A percentile compares a stretch with the other conserved stretches of the same genome.
phyloP scores from a whole-genome alignment of 805 yeast species.

The Metschnikowia borealis region DNA sequence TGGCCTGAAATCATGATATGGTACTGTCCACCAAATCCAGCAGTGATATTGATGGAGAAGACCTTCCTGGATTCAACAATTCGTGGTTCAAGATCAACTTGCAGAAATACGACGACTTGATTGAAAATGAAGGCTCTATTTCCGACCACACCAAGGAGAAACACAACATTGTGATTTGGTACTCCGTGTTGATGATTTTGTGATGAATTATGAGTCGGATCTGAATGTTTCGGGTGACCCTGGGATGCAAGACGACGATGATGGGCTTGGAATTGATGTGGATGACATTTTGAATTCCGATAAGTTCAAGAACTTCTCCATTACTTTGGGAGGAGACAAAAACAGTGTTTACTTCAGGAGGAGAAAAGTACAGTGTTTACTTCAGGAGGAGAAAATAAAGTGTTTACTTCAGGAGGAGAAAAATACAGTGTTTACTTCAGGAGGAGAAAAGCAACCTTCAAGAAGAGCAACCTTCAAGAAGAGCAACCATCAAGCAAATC shows the following conservation, averaged over 20 bases:
- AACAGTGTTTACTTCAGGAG: too few relatives aligned
- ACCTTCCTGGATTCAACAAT: constrained; percentile 36
- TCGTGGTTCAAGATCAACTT: constrained; percentile 32
- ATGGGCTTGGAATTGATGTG: constrained; percentile 41
- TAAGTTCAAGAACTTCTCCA: constrained; percentile 30
- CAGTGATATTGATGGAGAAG: constrained; percentile 17
- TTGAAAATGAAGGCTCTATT: neutral
- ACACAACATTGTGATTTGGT: constrained; percentile 20
- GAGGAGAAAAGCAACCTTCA: too few relatives aligned
- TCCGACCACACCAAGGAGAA: constrained; percentile 7
- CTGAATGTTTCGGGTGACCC: neutral
- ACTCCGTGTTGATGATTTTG: constrained; percentile 20
- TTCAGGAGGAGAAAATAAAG: too few relatives aligned
- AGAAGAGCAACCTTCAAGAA: constrained; percentile 66
- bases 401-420: too few relatives aligned
- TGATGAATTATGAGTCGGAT: constrained; percentile 2
- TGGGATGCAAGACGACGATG: constrained; percentile 18
- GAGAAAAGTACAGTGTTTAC: too few relatives aligned
- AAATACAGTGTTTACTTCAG: too few relatives aligned
- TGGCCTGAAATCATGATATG: constrained; percentile 4
- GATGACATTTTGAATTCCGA: constrained; percentile 41
- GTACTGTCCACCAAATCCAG: neutral
- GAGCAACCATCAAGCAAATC: constrained; percentile 56
- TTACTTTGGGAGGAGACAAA: too few relatives aligned
- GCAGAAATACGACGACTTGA: constrained; percentile 33